Conservation (phyloP, 1,139 yeast genomes). For the Scheffersomyces illinoinensis region DNA sequence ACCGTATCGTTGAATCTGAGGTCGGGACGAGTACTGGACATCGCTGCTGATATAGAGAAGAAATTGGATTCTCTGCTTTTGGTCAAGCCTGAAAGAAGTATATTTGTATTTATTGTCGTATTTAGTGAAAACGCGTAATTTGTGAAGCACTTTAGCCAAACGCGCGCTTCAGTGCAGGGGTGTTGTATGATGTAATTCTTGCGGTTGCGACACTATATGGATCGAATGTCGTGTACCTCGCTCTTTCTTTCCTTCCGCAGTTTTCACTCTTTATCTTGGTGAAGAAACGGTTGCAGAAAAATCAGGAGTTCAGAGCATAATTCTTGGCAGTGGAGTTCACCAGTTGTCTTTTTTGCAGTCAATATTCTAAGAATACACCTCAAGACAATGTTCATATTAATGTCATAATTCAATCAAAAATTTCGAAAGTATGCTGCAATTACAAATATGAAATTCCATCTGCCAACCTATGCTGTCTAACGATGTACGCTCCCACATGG, state of each 20-base stretch:
- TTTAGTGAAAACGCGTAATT: neutral
- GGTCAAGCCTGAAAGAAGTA: neutral
- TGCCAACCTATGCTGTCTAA: neutral
- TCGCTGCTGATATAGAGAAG: conserved; percentile 11
- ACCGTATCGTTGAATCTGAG: conserved; percentile 65
- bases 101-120: neutral
- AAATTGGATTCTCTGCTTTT: neutral
- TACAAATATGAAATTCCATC: neutral
- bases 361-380: neutral
- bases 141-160: neutral
- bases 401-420: neutral
- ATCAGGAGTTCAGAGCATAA: neutral
- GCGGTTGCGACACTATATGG: neutral
- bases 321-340: neutral
- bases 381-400: neutral
- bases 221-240: neutral
- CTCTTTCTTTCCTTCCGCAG: neutral
- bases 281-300: neutral
- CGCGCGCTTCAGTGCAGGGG: neutral
- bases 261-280: neutral
- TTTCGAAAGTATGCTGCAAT: neutral
- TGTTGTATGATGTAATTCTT: neutral
- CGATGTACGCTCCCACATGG: neutral
- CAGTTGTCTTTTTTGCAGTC: neutral
- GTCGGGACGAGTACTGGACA: conserved; percentile 71